phyloP scores from a whole-genome alignment of 768 basidiomycete genomes.

The Tricholoma hemisulphureum region DNA sequence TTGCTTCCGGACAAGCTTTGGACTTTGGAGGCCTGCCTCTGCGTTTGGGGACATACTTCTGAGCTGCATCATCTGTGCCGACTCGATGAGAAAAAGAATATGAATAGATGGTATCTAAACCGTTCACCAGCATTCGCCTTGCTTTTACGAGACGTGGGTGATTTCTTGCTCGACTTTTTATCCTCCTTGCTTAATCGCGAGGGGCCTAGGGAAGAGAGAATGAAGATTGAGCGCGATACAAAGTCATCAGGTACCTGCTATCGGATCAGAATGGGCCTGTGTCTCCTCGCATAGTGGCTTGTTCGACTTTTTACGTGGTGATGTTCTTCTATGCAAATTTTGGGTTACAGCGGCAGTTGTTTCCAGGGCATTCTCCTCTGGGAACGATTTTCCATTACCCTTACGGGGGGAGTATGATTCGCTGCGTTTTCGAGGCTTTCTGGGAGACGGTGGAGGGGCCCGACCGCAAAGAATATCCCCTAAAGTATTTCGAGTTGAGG shows the following conservation, averaged over 20 bases:
- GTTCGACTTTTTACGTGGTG: conserved; percentile 5
- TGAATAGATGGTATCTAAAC: neutral
- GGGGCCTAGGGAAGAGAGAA: neutral
- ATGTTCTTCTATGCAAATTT: conserved; percentile 6
- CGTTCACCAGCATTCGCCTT: conserved; percentile 8
- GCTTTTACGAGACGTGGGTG: conserved; percentile 2
- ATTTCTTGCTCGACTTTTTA: neutral
- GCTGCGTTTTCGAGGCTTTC: conserved; percentile 29
- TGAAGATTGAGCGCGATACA: neutral
- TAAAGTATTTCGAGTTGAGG: conserved; percentile 18
- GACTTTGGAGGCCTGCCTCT: conserved; percentile 15
- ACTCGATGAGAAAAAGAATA: neutral
- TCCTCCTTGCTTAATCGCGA: neutral
- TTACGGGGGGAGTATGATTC: conserved; percentile 31
- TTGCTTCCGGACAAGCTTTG: neutral
- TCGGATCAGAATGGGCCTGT: neutral
- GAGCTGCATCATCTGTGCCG: neutral
- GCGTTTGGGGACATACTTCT: conserved; percentile 12
- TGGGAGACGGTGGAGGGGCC: conserved; percentile 44
- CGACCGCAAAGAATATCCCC: conserved; percentile 21
- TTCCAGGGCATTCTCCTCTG: neutral
- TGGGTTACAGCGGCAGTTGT: neutral
- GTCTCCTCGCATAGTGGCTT: neutral
- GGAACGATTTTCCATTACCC: conserved; percentile 8
- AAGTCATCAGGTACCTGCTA: neutral